These are phyloP conservation scores for Pseudocercospora cruenta DNA, from an alignment of 2,329 filamentous ascomycete genomes.

Conservation along the genomic window DNA sequence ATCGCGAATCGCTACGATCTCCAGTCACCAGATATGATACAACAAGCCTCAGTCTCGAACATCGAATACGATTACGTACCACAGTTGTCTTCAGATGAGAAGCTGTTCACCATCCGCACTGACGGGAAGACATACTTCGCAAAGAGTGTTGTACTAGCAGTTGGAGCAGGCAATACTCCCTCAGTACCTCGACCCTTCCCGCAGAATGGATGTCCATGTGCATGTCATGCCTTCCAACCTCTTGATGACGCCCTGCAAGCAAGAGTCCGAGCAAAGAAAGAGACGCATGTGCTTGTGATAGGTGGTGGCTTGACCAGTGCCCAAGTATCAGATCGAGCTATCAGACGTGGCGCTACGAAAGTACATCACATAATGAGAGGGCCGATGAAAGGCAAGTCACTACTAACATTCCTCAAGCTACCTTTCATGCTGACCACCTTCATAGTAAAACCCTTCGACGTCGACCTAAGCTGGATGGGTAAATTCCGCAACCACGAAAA, in stretches of 20 bases:
- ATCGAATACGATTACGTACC: slow-evolving; percentile 61
- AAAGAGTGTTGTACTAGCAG: slow-evolving; percentile 68
- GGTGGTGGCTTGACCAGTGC: slow-evolving; percentile 78
- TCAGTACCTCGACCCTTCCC: slow-evolving; percentile 46
- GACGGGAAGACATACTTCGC: slow-evolving; percentile 57
- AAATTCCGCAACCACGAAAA: slow-evolving; percentile 81
- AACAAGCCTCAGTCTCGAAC: slow-evolving; percentile 62
- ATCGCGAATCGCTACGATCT: slow-evolving; percentile 53
- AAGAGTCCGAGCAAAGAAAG: slow-evolving; percentile 55
- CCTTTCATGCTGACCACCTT: not conserved
- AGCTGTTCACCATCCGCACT: slow-evolving; percentile 68
- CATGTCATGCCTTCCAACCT: slow-evolving; percentile 68
- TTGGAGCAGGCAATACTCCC: slow-evolving; percentile 69
- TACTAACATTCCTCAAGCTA: not conserved
- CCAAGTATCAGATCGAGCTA: slow-evolving; percentile 69
- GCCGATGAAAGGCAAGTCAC: slow-evolving; percentile 45
- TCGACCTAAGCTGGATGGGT: slow-evolving; percentile 76
- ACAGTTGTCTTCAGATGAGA: slow-evolving; percentile 50
- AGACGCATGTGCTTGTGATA: slow-evolving; percentile 70
- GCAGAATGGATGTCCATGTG: slow-evolving; percentile 48
- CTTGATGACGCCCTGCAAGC: slow-evolving; percentile 47
- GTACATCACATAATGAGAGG: slow-evolving; percentile 73
- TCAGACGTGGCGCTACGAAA: slow-evolving; percentile 65
- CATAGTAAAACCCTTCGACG: slow-evolving; percentile 73
- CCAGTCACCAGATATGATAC: slow-evolving; percentile 55